phyloP scores from a whole-genome alignment of 2,329 filamentous ascomycete genomes.

The Trichoderma cornu-damae region DNA sequence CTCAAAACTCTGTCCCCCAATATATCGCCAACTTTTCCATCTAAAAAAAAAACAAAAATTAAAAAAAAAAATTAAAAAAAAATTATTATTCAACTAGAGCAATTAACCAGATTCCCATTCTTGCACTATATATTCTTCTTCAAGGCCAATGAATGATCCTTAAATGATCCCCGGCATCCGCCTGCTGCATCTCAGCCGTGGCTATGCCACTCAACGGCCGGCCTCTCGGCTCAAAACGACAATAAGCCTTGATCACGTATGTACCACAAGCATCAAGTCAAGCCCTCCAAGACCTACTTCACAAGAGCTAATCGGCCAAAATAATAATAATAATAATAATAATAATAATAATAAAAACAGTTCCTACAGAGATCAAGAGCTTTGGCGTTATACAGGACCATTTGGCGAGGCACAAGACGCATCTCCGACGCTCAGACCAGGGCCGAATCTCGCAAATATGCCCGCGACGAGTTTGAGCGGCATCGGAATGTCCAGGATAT shows the following conservation, averaged over 20 bases:
- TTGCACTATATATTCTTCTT: background rate
- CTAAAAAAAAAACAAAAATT: background rate
- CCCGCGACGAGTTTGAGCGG: slow-evolving; percentile 57
- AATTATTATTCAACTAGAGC: too few species aligned
- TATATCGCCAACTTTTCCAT: slow-evolving; percentile 4
- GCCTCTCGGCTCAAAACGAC: slow-evolving; percentile 33
- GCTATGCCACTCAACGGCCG: slow-evolving; percentile 33
- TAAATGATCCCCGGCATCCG: slow-evolving; percentile 27
- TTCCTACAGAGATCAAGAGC: slow-evolving; percentile 55
- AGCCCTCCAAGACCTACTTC: background rate
- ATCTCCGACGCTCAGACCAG: slow-evolving; percentile 49
- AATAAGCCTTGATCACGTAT: slow-evolving; percentile 56
- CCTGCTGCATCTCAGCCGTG: slow-evolving; percentile 30
- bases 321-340: slow-evolving; percentile 37
- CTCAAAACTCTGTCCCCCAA: background rate
- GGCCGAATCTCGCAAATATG: slow-evolving; percentile 53
- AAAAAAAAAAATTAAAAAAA: too few species aligned
- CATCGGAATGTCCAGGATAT: slow-evolving; percentile 52
- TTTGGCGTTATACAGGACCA: slow-evolving; percentile 53
- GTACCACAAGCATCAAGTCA: background rate
- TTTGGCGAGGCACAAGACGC: slow-evolving; percentile 49
- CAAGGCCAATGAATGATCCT: slow-evolving; percentile 1
- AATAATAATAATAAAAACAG: slow-evolving; percentile 31
- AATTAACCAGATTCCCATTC: background rate
- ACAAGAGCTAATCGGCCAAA: too few species aligned